These are phyloP conservation scores for Pythium rhizo-oryzae DNA, from an alignment of 352 stramenopile genomes.

Conservation along the genomic window DNA sequence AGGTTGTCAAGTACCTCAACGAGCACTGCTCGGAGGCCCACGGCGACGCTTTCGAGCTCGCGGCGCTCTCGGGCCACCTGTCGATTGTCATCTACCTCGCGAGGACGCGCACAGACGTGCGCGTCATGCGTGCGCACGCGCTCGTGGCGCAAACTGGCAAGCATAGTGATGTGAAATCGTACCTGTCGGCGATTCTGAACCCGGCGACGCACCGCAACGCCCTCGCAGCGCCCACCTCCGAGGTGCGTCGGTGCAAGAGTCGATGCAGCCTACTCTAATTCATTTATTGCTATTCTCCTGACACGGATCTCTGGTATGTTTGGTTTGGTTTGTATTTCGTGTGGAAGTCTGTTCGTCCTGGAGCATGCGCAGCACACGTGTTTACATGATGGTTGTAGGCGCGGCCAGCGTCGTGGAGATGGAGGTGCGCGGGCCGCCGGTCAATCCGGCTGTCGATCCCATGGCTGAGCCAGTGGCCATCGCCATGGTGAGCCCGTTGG, in stretches of 20 bases:
- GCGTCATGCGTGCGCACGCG: background rate
- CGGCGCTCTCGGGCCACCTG: conserved; percentile 1
- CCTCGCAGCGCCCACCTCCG: background rate
- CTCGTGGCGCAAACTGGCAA: background rate
- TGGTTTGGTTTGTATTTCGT: too few species aligned
- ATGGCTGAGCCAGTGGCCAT: background rate
- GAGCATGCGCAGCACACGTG: too few species aligned
- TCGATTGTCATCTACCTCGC: conserved; percentile 6
- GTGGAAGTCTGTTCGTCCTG: too few species aligned
- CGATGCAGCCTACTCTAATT: too few species aligned
- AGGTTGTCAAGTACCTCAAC: conserved; percentile 10
- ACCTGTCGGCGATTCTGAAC: conserved; percentile 7
- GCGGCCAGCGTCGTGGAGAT: conserved; percentile 22
- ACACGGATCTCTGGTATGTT: too few species aligned
- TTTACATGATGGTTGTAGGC: conserved; percentile 26
- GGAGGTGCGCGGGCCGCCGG: conserved; percentile 22
- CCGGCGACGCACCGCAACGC: background rate
- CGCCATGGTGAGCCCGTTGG: background rate
- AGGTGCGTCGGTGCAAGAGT: background rate
- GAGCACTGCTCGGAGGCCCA: conserved; percentile 1
- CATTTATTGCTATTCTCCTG: too few species aligned
- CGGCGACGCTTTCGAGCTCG: conserved; percentile 9
- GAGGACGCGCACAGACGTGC: conserved; percentile 1
- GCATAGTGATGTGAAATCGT: too few species aligned
- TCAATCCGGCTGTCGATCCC: too few species aligned